Evolutionary conservation across 257 asterid genomes (phyloP).

Genomic region (Salvia rosmarinus): DNA sequence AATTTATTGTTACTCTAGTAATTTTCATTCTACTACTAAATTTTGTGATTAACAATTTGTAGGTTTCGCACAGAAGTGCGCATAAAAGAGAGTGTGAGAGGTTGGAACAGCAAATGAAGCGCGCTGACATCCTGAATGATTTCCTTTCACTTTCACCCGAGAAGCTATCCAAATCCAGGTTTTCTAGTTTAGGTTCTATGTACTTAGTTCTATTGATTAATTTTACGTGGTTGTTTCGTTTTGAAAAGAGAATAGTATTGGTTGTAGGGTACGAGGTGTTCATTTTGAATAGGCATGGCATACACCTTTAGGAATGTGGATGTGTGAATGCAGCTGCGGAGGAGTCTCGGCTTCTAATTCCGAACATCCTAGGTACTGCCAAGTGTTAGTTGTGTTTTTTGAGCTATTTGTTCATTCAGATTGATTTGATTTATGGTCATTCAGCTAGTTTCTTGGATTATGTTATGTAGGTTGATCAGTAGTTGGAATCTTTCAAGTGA

Average conservation of each 20-base stretch:
- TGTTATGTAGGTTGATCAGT: slow-evolving; percentile 47
- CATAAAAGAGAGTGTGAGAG: slow-evolving; percentile 81
- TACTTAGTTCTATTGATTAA: slow-evolving; percentile 2
- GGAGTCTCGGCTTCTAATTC: slow-evolving; percentile 39
- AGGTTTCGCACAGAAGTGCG: slow-evolving; percentile 73
- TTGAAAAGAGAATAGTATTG: slow-evolving; percentile 14
- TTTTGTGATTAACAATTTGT: slow-evolving; percentile 3
- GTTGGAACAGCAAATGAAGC: slow-evolving; percentile 71
- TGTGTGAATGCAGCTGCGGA: slow-evolving; percentile 74
- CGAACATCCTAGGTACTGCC: slow-evolving; percentile 46
- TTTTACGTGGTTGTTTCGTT: slow-evolving; percentile 24
- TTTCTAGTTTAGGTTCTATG: slow-evolving; percentile 9
- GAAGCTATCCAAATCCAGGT: slow-evolving; percentile 54
- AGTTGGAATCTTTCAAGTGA: slow-evolving; percentile 65
- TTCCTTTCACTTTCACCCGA: slow-evolving; percentile 70
- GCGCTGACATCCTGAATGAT: slow-evolving; percentile 47
- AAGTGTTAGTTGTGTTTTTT: not conserved
- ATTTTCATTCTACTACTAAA: slow-evolving; percentile 9
- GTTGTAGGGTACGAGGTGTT: slow-evolving; percentile 58
- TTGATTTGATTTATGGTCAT: too few species aligned
- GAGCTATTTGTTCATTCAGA: not conserved
- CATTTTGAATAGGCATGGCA: slow-evolving; percentile 54
- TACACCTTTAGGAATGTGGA: slow-evolving; percentile 88
- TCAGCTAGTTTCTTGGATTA: not conserved
- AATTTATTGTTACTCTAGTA: not conserved